Evolutionary conservation across 1,284 basidiomycete genomes (phyloP), one percentile per base, ranked within the genome.

Genomic region (Clitocybe nebularis): DNA sequence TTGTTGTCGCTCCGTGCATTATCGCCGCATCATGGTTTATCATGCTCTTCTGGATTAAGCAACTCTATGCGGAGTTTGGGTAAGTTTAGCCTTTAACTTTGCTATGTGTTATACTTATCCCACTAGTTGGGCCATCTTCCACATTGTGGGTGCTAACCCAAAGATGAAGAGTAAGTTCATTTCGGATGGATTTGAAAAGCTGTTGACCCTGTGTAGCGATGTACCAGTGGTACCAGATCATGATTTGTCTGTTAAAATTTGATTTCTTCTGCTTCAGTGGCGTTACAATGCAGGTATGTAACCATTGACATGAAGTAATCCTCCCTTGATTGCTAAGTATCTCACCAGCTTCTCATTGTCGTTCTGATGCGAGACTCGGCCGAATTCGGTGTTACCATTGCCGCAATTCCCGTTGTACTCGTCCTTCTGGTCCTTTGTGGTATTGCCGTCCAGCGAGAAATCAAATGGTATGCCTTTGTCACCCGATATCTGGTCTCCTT

Each of bases 191-290:
- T 24, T 35, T 46, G 36, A 40, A 44, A 44, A 33, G 41, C 46
- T 26, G 14, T 35, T 14, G 17, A 33, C 41, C 32, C 26, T 35
- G 17, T 50, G 41, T 48, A 89, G 84, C 74, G 26, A 89, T 90
- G 86, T 91, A 88, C 58, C 83, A 84, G 52, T 87, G 71, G 64
- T 91, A 91, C 57, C 84, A 90, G 61, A 77, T 91, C 54, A 79
- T 89, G 72, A 79, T 91, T 40, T 89, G 87, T 57, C 72, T 91
- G 33, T 75, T 91, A 53, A 90, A 90, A 59, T 89, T 92, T 57
- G 88, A 91, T 61, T 91, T 90, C 62, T 90, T 90, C 67, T 81
- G 77, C 61, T 90, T 91, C 58, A 74, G 75, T 22, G 88, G 83
- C n/a, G 84, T 90, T 25, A 89, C 86, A 5, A 89, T 90, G 75